Evolutionary conservation across 2,329 filamentous ascomycete genomes (phyloP).

Genomic region (Tolypocladium capitatum): DNA sequence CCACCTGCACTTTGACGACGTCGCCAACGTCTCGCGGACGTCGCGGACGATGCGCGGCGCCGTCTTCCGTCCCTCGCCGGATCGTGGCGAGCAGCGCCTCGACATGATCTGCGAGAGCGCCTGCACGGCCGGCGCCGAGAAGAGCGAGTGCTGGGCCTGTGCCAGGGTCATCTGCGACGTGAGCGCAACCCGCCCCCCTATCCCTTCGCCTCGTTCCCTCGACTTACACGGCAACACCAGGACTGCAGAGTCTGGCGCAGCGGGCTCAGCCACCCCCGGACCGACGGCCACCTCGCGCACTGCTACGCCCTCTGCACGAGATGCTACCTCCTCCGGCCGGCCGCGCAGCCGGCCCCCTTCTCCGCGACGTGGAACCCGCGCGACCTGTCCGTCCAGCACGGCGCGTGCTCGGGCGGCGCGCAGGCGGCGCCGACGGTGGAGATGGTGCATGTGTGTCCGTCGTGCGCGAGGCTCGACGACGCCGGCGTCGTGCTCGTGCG

Average conservation of each 20-base stretch:
- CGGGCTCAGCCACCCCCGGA: slow-evolving; percentile 1
- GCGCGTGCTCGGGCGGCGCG: background rate
- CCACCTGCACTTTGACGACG: slow-evolving; percentile 6
- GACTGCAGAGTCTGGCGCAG: background rate
- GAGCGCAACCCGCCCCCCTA: background rate
- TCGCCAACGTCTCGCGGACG: slow-evolving; percentile 5
- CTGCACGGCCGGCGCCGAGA: slow-evolving; percentile 1
- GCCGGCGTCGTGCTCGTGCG: background rate
- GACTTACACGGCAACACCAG: background rate
- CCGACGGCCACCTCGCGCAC: slow-evolving; percentile 3
- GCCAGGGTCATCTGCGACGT: slow-evolving; percentile 5
- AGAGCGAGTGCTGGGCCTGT: slow-evolving; percentile 8
- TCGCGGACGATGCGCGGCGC: slow-evolving; percentile 3
- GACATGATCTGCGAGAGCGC: slow-evolving; percentile 5
- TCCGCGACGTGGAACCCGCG: slow-evolving; percentile 1
- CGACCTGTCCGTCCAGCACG: slow-evolving; percentile 6
- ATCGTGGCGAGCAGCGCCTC: background rate
- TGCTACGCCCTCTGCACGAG: slow-evolving; percentile 8
- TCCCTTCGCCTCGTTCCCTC: background rate
- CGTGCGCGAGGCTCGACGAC: slow-evolving; percentile 2
- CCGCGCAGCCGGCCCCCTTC: background rate
- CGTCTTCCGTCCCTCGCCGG: background rate
- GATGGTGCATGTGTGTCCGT: slow-evolving; percentile 2
- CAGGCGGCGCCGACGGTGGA: background rate
- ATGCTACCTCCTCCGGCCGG: slow-evolving; percentile 4